phyloP scores from a whole-genome alignment of 768 basidiomycete genomes.

The Lactarius psammicola region DNA sequence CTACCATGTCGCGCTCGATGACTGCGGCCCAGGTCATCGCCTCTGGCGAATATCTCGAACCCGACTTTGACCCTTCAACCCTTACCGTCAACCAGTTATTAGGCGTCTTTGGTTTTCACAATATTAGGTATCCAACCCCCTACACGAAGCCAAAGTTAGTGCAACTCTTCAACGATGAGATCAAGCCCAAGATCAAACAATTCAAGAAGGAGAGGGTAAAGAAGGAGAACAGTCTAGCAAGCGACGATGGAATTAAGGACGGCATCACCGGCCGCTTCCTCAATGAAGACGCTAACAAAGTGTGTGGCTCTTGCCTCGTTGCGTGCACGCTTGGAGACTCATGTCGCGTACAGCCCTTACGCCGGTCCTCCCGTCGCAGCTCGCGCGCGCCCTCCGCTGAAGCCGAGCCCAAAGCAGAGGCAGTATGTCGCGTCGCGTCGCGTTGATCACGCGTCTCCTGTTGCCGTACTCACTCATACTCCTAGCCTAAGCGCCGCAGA shows the following conservation, averaged over 20 bases:
- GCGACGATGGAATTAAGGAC: conserved; percentile 80
- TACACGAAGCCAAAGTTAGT: conserved; percentile 78
- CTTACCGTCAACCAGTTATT: conserved; percentile 82
- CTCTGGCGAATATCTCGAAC: conserved; percentile 74
- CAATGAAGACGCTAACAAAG: conserved; percentile 45
- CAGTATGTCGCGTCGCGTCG: conserved; percentile 44
- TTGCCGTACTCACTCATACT: conserved; percentile 25
- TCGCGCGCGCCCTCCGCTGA: conserved; percentile 53
- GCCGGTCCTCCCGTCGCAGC: conserved; percentile 64
- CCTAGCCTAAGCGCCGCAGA: conserved; percentile 72
- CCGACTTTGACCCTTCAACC: conserved; percentile 68
- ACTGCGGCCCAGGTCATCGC: conserved; percentile 76
- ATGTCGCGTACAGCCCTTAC: conserved; percentile 32
- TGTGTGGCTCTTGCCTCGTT: conserved; percentile 31
- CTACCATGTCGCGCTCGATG: conserved; percentile 62
- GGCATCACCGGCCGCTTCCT: conserved; percentile 77
- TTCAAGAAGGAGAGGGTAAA: conserved; percentile 63
- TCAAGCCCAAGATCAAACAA: conserved; percentile 56
- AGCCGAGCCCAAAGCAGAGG: conserved; percentile 49
- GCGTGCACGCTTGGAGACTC: conserved; percentile 28
- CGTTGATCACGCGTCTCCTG: conserved; percentile 26
- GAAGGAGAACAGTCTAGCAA: conserved; percentile 67
- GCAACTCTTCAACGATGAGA: conserved; percentile 72
- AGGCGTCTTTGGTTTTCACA: conserved; percentile 75
- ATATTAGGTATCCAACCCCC: conserved; percentile 67